Evolutionary conservation across 176 grass and related monocot genomes (phyloP), one percentile per base, ranked within the genome.

Genomic region (Oryza brachyantha): DNA sequence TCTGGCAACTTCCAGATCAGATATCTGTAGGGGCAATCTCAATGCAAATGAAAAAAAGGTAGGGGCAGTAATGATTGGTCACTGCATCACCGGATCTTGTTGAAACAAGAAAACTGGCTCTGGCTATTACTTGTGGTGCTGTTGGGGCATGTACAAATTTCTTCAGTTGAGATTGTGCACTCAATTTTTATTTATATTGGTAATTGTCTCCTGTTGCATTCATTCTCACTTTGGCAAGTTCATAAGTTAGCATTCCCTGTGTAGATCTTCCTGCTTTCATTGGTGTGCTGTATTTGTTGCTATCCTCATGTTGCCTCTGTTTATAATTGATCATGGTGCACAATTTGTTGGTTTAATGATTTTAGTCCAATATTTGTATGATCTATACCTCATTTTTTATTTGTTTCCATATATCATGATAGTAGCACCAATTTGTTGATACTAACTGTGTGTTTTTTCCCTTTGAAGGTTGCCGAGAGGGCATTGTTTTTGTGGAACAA

Each of bases 381-480:
- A 27, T 54, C 61, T 29, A 21, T 39, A 39, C 24, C 19, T 13
- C 42, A 54, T 29, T 65, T 12, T 55, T 5, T 41, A 26, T 78
- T 64, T 64, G 10, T 64, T 40, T 46, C 10, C 52, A 10, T 57
- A 57, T 72, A 17, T 29, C 38, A 12, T 55, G 57, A 3, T 39
- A 64, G 22, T 40, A 78, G n/a, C 40, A 54, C 59, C 21, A 54
- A 78, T 72, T 37, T 13, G 64, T 8, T 5, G 50, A 8, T 54
- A 29, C 8, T 78, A 26, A 10, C 13, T 85, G 69, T 42, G 24
- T 34, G 66, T 73, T 11, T 46, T 8, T 21, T 60, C 29, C 36
- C 35, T 80, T 84, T 74, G n/a, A n/a, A 88, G 86, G 86, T 88
- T 73, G 81, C 86, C 52, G 86, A 88, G 81, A 83, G 71, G 57